Evolutionary conservation across 441 rosid species (phyloP).

Genomic region (Raphanus hybrid): DNA sequence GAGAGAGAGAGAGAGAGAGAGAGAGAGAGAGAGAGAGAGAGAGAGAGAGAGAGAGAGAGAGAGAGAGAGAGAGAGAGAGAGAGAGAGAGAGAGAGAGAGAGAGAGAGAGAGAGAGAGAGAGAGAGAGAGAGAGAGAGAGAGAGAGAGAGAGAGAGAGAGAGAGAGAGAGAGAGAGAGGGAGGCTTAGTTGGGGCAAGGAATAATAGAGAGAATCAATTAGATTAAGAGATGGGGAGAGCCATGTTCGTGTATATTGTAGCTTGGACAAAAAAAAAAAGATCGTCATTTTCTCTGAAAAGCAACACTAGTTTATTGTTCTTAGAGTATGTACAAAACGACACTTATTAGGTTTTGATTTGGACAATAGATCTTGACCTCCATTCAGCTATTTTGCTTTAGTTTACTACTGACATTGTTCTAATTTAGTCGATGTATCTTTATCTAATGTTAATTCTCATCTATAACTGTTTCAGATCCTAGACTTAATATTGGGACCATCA

Average conservation of each 20-base stretch:
- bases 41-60: not conserved
- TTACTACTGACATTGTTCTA: not conserved
- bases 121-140: not conserved
- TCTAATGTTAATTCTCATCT: not conserved
- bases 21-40: not conserved
- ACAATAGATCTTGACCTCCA: slow-evolving; percentile 10
- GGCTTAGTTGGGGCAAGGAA: slow-evolving; percentile 2
- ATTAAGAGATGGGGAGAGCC: not conserved
- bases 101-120: not conserved
- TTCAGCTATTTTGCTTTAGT: not conserved
- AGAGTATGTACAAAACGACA: not conserved
- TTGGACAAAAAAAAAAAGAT: slow-evolving; percentile 12
- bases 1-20: not conserved
- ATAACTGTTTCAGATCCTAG: not conserved
- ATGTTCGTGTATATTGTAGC: slow-evolving; percentile 11
- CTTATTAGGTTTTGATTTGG: not conserved
- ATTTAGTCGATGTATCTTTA: not conserved
- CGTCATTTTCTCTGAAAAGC: not conserved
- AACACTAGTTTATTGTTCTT: not conserved
- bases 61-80: not conserved
- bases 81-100: not conserved
- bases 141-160: not conserved
- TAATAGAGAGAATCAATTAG: slow-evolving; percentile 19
- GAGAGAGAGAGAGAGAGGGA: not conserved
- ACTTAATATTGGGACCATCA: not conserved